phyloP scores from a whole-genome alignment of 352 stramenopile genomes.

The Globisporangium abappressorium region DNA sequence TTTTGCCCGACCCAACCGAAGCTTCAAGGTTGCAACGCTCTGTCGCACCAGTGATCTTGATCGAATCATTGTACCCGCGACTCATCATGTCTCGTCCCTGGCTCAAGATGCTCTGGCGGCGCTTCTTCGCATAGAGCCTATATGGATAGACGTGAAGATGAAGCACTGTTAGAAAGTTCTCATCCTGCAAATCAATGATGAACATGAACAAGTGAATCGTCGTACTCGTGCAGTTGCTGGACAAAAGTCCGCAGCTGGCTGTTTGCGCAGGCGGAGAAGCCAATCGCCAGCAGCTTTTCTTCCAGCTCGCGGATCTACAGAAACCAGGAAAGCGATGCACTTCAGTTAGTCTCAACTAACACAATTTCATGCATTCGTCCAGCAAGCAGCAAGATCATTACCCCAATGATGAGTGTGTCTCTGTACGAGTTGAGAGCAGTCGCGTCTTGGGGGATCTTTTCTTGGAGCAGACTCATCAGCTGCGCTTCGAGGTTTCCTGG shows the following conservation, averaged over 20 bases:
- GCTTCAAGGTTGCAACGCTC: conserved; percentile 59
- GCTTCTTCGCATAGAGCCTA: conserved; percentile 72
- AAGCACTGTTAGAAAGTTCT: background rate
- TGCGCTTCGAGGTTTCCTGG: conserved; percentile 68
- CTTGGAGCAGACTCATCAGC: conserved; percentile 55
- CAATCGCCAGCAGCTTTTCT: conserved; percentile 40
- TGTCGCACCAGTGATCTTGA: conserved; percentile 44
- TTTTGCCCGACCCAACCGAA: conserved; percentile 34
- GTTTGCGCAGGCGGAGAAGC: conserved; percentile 46
- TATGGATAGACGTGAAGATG: background rate
- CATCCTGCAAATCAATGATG: background rate
- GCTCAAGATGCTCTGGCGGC: conserved; percentile 55
- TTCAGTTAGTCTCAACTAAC: background rate
- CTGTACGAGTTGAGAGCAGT: conserved; percentile 46
- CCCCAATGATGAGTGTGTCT: conserved; percentile 34
- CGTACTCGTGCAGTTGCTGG: conserved; percentile 61
- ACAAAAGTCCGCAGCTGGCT: conserved; percentile 59
- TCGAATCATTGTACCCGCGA: conserved; percentile 56
- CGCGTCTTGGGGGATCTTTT: conserved; percentile 68
- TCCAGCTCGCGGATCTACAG: conserved; percentile 48
- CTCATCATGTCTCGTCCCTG: conserved; percentile 52
- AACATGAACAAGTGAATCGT: background rate
- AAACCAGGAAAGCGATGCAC: background rate
- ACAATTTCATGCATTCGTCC: background rate
- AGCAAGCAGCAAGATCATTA: conserved; percentile 13